A percentile compares a stretch with the other conserved stretches of the same genome.
Conservation (phyloP, 192 early-diverging fungal species). For the Pilaira anomala region DNA sequence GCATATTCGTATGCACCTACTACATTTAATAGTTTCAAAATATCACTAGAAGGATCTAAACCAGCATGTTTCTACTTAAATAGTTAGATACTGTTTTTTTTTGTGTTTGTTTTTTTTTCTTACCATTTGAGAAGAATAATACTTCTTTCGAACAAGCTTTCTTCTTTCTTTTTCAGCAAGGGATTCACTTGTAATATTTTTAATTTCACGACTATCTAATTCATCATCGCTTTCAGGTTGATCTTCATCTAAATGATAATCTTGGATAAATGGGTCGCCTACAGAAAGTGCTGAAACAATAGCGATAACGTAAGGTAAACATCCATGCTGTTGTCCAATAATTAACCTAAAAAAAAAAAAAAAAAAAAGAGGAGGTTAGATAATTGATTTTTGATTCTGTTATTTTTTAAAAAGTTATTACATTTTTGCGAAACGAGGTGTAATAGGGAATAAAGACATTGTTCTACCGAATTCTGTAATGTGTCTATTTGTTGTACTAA, state of each 20-base stretch:
- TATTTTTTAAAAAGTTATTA: constrained; percentile 25
- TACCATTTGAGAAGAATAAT: constrained; percentile 67
- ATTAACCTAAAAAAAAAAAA: constrained; percentile 64
- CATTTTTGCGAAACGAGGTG: constrained; percentile 91
- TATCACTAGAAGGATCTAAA: constrained; percentile 78
- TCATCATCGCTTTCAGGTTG: constrained; percentile 51
- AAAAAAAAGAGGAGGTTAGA: background rate
- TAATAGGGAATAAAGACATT: constrained; percentile 89
- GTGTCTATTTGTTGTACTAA: constrained; percentile 57
- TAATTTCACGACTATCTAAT: constrained; percentile 47
- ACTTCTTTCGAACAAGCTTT: constrained; percentile 58
- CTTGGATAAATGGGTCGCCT: constrained; percentile 88
- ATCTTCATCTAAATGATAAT: constrained; percentile 60
- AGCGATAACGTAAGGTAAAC: constrained; percentile 85
- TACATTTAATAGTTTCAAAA: constrained; percentile 79
- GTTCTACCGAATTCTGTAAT: constrained; percentile 83
- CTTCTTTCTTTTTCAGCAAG: constrained; percentile 58
- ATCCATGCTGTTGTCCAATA: constrained; percentile 80
- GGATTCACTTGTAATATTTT: constrained; percentile 56
- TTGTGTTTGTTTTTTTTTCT: background rate
- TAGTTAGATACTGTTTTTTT: background rate
- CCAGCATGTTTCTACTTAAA: constrained; percentile 63
- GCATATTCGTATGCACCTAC: constrained; percentile 87
- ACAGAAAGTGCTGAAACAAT: constrained; percentile 91
- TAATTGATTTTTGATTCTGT: background rate